phyloP scores from a whole-genome alignment of 257 asterid genomes.

The Ilex aquifolium region DNA sequence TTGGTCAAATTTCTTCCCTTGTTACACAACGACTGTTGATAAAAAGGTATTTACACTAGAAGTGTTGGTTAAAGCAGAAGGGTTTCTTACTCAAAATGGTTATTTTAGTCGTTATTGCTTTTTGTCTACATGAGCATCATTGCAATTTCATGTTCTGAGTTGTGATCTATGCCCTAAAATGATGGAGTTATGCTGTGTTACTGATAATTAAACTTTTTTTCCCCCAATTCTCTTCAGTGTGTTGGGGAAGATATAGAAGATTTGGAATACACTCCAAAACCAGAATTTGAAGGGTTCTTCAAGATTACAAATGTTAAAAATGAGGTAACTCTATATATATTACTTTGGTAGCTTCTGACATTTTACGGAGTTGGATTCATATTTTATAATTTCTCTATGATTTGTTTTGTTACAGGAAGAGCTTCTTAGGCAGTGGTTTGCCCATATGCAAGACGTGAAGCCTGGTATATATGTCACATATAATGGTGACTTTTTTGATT shows the following conservation, averaged over 20 bases:
- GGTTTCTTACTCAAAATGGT: too few relatives aligned
- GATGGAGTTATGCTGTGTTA: too few relatives aligned
- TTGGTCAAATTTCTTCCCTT: too few relatives aligned
- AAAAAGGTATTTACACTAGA: too few relatives aligned
- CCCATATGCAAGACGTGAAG: slow-evolving; percentile 88
- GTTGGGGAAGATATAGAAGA: slow-evolving; percentile 97
- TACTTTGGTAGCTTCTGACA: not conserved
- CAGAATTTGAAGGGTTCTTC: slow-evolving; percentile 87
- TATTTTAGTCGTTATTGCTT: too few relatives aligned
- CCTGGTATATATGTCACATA: slow-evolving; percentile 97
- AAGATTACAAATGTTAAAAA: slow-evolving; percentile 81
- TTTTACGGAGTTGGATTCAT: not conserved
- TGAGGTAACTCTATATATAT: slow-evolving; percentile 54
- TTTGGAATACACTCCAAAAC: slow-evolving; percentile 95
- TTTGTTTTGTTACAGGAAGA: slow-evolving; percentile 47
- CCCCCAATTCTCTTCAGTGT: slow-evolving; percentile 37
- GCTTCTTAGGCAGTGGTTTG: slow-evolving; percentile 79
- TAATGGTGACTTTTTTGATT: slow-evolving; percentile 97
- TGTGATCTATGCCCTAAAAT: not conserved
- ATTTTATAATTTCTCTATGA: not conserved
- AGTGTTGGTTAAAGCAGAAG: too few relatives aligned
- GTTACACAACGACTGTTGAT: too few relatives aligned
- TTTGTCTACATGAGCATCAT: too few relatives aligned
- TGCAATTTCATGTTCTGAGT: too few relatives aligned
- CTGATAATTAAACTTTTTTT: too few relatives aligned